phyloP scores from a whole-genome alignment of 2,329 filamentous ascomycete species.

The Fusarium compactum region DNA sequence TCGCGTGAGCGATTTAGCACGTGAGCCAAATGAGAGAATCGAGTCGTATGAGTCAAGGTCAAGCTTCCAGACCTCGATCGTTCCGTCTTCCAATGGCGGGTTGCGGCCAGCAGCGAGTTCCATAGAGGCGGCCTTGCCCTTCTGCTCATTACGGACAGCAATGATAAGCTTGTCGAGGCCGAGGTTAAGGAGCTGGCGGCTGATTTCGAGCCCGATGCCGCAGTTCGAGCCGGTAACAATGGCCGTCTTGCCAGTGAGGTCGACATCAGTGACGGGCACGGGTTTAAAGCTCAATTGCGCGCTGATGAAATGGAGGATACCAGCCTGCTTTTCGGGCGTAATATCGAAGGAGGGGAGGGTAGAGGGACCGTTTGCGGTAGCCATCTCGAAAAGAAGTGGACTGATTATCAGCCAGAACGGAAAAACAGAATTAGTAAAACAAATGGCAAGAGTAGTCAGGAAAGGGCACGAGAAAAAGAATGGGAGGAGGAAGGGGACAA shows the following conservation, averaged over 20 bases:
- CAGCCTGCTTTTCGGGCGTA: not conserved
- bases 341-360: not conserved
- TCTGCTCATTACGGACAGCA: constrained; percentile 52
- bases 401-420: too few species aligned
- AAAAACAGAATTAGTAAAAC: too few species aligned
- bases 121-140: constrained; percentile 45
- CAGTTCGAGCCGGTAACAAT: not conserved
- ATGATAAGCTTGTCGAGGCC: constrained; percentile 55
- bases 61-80: constrained; percentile 32
- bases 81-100: constrained; percentile 1
- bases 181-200: not conserved
- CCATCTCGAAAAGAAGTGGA: too few species aligned
- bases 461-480: fast-evolving
- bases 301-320: not conserved
- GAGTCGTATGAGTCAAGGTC: constrained; percentile 31
- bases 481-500: fast-evolving
- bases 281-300: not conserved
- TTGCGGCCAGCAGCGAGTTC: constrained; percentile 16
- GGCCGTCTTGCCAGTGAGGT: not conserved
- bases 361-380: too few species aligned
- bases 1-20: not conserved
- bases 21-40: constrained; percentile 8
- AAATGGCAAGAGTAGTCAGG: too few species aligned
- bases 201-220: constrained; percentile 1
- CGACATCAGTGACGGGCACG: not conserved